Base-by-base conservation (phyloP, 345 rosid genomes). In the Odontarrhena argentea region DNA sequence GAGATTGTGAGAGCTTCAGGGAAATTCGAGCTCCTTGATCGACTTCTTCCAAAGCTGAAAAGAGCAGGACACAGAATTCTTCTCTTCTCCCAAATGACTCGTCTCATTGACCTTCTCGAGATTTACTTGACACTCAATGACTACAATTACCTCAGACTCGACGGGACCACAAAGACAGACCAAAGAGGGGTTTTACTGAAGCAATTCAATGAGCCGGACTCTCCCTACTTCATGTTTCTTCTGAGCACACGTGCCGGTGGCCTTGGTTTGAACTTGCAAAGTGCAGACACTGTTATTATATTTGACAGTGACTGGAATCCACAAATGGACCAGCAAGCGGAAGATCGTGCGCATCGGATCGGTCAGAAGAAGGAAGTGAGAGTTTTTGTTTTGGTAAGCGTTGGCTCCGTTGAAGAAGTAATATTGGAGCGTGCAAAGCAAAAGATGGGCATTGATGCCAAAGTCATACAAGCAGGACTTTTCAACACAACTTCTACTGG, bases 301-400 rank as follows among this genome's bases (percentile, higher is more conserved):
- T 94, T 94, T 70, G 97, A 94, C 77, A 94, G 97, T 76, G 99
- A 94, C 67, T 94, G 99, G 99, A 94, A 91, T 47, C 99, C 99
- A 6, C 99, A 94, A 63, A 94, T 94, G 99, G 99, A 94, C 79
- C 99, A 94, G 60, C 99, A 94, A 77, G 99, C 97, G 9, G 99
- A 94, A 84, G 97, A 86, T 79, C 87, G 96, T 28, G 96, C 96
- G 62, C 92, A 89, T 76, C 90, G 96, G 40, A 89, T 89, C 48
- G 96, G 92, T 41, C 96, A 86, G 63, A 86, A 86, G 83, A 86
- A 89, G 78, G 96, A 86, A 76, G 92, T 89, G 26, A 79, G 80
- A 74, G 93, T 89, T 45, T 89, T 86, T 81, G 93, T 86, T 49
- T 76, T 89, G 83, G 92, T 89, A 47, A 89, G 91, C 67, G 88